A percentile compares a stretch with the other conserved stretches of the same genome.
These are phyloP conservation scores for Juglanconis sp. DNA, from an alignment of 2,329 filamentous ascomycete species.

Conservation along the genomic window DNA sequence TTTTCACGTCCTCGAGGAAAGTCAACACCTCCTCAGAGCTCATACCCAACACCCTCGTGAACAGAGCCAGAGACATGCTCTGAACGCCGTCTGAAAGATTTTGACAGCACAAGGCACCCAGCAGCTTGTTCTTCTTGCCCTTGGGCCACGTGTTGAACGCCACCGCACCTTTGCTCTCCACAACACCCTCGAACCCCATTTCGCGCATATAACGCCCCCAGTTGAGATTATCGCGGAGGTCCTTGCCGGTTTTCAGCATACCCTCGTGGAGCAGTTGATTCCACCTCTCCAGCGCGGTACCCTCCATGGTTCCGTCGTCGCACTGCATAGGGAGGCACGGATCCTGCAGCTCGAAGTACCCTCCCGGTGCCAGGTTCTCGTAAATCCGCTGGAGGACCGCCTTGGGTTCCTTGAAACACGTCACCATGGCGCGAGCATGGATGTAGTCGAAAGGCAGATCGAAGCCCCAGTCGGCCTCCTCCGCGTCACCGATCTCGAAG, in stretches of 20 bases:
- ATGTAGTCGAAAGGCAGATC: slow-evolving; percentile 51
- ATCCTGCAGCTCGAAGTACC: slow-evolving; percentile 36
- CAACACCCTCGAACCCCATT: slow-evolving; percentile 29
- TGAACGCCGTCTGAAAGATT: slow-evolving; percentile 30
- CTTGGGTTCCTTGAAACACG: slow-evolving; percentile 47
- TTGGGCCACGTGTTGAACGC: slow-evolving; percentile 35
- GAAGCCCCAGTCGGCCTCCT: slow-evolving; percentile 45
- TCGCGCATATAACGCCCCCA: slow-evolving; percentile 28
- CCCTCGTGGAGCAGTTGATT: slow-evolving; percentile 31
- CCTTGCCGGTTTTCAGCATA: slow-evolving; percentile 24
- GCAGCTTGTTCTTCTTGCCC: slow-evolving; percentile 31
- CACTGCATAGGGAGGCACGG: slow-evolving; percentile 27
- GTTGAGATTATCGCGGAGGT: slow-evolving; percentile 27
- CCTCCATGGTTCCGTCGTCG: slow-evolving; percentile 28
- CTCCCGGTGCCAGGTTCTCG: slow-evolving; percentile 36
- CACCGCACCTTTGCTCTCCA: slow-evolving; percentile 29
- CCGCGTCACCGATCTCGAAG: slow-evolving; percentile 53
- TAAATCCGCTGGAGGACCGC: slow-evolving; percentile 44
- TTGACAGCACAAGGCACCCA: slow-evolving; percentile 30
- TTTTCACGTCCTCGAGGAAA: slow-evolving; percentile 30
- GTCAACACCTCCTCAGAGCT: slow-evolving; percentile 23
- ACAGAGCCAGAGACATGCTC: slow-evolving; percentile 30
- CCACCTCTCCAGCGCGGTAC: slow-evolving; percentile 29
- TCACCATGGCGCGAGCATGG: slow-evolving; percentile 47
- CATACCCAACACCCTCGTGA: slow-evolving; percentile 29